Percentiles rank a stretch among this genome's conserved stretches.
phyloP scores from a whole-genome alignment of 1,284 basidiomycete genomes.

The Jaminaea rosea region DNA sequence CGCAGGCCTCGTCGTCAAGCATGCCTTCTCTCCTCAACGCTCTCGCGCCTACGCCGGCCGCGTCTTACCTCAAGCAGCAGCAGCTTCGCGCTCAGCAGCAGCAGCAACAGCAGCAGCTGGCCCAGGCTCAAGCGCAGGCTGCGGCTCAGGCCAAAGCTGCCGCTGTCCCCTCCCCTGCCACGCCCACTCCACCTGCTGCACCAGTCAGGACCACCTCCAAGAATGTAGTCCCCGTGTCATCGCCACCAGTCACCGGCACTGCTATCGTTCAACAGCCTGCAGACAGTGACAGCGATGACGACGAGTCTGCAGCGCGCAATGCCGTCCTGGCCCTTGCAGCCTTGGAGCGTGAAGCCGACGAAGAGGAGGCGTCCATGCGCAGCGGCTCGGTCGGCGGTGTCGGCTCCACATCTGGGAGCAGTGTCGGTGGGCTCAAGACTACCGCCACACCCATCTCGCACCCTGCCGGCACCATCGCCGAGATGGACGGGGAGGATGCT shows the following conservation, averaged over 20 bases:
- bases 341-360: slow-evolving; percentile 27
- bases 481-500: slow-evolving; percentile 6
- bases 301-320: slow-evolving; percentile 26
- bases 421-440: not conserved
- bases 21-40: no score
- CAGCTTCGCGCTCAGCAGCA: not conserved
- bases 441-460: slow-evolving; percentile 15
- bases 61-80: not conserved
- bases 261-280: no score
- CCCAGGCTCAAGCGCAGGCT: not conserved
- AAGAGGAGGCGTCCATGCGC: slow-evolving; percentile 11
- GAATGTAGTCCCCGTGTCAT: no score
- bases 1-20: not conserved
- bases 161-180: slow-evolving; percentile 1
- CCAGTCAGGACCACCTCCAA: no score
- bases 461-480: slow-evolving; percentile 16
- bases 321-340: slow-evolving; percentile 36
- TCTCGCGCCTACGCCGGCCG: not conserved
- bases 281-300: slow-evolving; percentile 34
- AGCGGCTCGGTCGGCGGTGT: slow-evolving; percentile 1
- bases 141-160: slow-evolving; percentile 6
- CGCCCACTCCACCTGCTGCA: slow-evolving; percentile 5
- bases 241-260: no score
- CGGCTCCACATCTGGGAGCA: not conserved
- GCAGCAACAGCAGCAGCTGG: not conserved